Conservation (phyloP, 441 rosid genomes). For the Populus trichocarpa region DNA sequence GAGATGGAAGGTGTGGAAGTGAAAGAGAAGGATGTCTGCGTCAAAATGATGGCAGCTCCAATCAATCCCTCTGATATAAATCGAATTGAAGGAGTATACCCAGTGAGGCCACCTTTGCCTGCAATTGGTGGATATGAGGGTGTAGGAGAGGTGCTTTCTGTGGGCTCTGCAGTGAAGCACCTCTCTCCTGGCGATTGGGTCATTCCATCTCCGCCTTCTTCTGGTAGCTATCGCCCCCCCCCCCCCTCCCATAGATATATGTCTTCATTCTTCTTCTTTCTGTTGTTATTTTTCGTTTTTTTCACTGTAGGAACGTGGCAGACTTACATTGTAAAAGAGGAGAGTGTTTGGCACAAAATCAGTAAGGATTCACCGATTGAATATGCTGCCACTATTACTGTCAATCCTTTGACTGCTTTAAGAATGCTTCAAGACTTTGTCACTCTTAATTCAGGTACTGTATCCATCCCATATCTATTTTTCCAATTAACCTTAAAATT, state of each 20-base stretch:
- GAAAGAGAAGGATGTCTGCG: constrained; percentile 75
- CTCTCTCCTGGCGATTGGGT: constrained; percentile 81
- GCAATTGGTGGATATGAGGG: constrained; percentile 96
- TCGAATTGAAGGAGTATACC: constrained; percentile 91
- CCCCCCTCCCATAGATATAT: background rate
- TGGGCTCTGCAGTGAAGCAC: constrained; percentile 64
- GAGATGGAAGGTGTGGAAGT: constrained; percentile 74
- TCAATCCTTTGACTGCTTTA: constrained; percentile 88
- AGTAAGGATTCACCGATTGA: constrained; percentile 64
- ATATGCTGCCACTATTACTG: constrained; percentile 89
- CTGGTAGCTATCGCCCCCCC: constrained; percentile 38
- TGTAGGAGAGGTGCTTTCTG: constrained; percentile 73
- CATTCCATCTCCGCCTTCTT: constrained; percentile 85
- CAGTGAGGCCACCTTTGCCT: constrained; percentile 82
- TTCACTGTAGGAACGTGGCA: constrained; percentile 73
- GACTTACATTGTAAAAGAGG: constrained; percentile 75
- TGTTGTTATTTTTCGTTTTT: background rate
- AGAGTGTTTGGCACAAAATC: constrained; percentile 79
- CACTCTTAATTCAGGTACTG: constrained; percentile 55
- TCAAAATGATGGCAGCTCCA: constrained; percentile 87
- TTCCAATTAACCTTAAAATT: background rate
- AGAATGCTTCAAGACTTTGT: constrained; percentile 90
- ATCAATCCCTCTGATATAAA: constrained; percentile 95
- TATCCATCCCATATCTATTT: constrained; percentile 6
- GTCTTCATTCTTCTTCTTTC: background rate